Evolutionary conservation across 805 yeast species (phyloP), one percentile per base, ranked within the genome.

Genomic region (Priceomyces haplophilus): DNA sequence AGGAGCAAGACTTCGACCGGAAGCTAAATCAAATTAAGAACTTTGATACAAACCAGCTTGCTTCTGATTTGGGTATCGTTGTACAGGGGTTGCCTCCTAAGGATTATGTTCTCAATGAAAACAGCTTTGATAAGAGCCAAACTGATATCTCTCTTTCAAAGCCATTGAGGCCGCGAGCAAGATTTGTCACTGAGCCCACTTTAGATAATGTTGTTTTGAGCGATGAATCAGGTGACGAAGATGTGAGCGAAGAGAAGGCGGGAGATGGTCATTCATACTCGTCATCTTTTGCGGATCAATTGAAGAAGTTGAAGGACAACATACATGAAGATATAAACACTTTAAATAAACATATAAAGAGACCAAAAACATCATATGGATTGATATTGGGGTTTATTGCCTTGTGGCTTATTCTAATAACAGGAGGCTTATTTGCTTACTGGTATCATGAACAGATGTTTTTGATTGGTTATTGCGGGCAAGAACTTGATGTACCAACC

Each of bases 401-500:
- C 1, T 38, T 67, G 8, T 68, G 76, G 59, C 17, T 67, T n/a
- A 13, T 64, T 1, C 33, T 79, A 8, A 57, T 74, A 2, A 29
- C 64, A 0, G 49, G 66, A 7, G 66, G 73, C 1, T 51, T 76
- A 4, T 69, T 72, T 49, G 72, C 69, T 0, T 62, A 75, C 41
- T 79, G 87, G 84, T 83, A 82, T 61, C 67, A 85, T 37, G 82
- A 83, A 46, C 83, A 85, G 56, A 72, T 76, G 32, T 52, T 76
- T 11, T 64, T 77, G 25, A 72, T 79, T 33, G 96, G 96, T 0
- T 88, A 79, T 59, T 88, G 96, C 67, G 89, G 89, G 0, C 64
- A 72, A 25, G 85, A 82, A 52, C 65, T 79, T 11, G 43, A 69
- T 47, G 62, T 64, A 37, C 72, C 74, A 15, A 69, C 76, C 4